These are phyloP conservation scores for Hypoxylon cercidicola DNA, from an alignment of 495 filamentous ascomycete genomes.

Conservation along the genomic window DNA sequence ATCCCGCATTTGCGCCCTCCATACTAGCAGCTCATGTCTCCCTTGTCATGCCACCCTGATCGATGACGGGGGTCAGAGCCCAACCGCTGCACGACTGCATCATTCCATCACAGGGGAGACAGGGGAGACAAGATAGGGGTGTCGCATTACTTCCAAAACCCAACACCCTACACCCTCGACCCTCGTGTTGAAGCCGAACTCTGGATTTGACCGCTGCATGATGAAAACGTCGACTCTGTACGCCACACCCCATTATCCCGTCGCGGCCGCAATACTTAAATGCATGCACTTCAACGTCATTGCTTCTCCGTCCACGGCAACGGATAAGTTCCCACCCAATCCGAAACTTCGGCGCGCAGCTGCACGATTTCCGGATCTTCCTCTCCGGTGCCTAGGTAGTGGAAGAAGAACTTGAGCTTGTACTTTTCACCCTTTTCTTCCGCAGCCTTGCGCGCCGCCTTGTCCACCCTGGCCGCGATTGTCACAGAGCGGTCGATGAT, in stretches of 20 bases:
- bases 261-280: conserved; percentile 12
- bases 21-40: conserved; percentile 20
- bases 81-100: conserved; percentile 11
- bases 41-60: conserved; percentile 13
- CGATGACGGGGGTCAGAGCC: conserved; percentile 16
- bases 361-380: conserved; percentile 85
- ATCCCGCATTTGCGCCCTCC: conserved; percentile 20
- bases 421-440: conserved; percentile 83
- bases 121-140: too few species aligned
- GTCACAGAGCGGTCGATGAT: conserved; percentile 92
- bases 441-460: conserved; percentile 78
- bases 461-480: conserved; percentile 85
- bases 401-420: conserved; percentile 85
- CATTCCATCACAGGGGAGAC: background rate
- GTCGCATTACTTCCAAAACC: too few species aligned
- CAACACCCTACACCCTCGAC: too few species aligned
- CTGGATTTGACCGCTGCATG: conserved; percentile 2
- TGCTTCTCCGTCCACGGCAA: conserved; percentile 75
- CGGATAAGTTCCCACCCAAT: conserved; percentile 94
- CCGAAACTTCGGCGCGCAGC: conserved; percentile 88
- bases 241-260: background rate
- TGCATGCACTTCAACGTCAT: conserved; percentile 37
- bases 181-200: background rate
- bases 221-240: background rate
- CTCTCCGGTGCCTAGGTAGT: conserved; percentile 84